Evolutionary conservation across 129 eudicot species (phyloP).

Genomic region (Tagetes erecta): DNA sequence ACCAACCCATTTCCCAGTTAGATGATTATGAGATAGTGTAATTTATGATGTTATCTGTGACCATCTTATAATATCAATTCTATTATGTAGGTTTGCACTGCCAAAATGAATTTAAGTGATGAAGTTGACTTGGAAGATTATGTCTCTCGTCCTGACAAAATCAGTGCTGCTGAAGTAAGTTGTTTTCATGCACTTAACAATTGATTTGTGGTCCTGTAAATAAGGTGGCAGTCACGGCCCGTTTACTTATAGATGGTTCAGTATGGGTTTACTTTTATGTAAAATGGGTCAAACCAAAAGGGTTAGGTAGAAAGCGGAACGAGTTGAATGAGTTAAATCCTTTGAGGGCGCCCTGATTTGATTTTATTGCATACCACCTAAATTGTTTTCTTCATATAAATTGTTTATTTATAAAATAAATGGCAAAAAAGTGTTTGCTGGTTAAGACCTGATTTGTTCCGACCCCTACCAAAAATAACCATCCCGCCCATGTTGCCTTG

Average conservation of each 20-base stretch:
- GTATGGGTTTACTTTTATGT: not conserved
- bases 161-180: slow-evolving; percentile 96
- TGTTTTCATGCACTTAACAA: slow-evolving; percentile 7
- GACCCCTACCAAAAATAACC: not conserved
- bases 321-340: not conserved
- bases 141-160: slow-evolving; percentile 90
- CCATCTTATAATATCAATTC: not conserved
- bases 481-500: not conserved
- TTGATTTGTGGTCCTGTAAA: not conserved
- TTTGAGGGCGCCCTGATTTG: not conserved
- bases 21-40: not conserved
- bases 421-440: not conserved
- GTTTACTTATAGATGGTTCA: not conserved
- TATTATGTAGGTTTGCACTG: slow-evolving; percentile 73
- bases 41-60: not conserved
- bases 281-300: not conserved
- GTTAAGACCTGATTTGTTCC: not conserved
- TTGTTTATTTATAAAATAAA: not conserved
- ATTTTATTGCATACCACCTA: not conserved
- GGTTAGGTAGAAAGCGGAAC: not conserved
- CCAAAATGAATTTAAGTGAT: slow-evolving; percentile 81
- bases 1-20: not conserved
- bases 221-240: not conserved
- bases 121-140: slow-evolving; percentile 93
- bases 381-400: not conserved